Conservation (phyloP, 179 eudicot genomes). For the Carnegiea gigantea region DNA sequence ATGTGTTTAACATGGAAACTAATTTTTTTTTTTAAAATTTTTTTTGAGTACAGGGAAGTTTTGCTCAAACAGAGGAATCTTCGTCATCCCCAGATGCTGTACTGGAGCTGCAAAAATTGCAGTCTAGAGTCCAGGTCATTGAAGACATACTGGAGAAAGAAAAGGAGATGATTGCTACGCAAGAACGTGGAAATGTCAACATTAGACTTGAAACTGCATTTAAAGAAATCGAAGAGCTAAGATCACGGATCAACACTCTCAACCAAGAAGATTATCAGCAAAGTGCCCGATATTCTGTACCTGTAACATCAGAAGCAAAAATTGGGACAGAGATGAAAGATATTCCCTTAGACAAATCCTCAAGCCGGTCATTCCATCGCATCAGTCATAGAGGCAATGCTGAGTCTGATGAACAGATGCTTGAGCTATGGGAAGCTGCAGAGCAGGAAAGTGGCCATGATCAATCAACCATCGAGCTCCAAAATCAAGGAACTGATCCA, state of each 20-base stretch:
- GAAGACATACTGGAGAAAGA: constrained; percentile 53
- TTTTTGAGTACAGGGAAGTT: constrained; percentile 10
- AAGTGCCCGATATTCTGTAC: constrained; percentile 31
- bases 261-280: constrained; percentile 25
- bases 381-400: constrained; percentile 43
- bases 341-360: constrained; percentile 77
- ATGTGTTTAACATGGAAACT: neutral
- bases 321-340: constrained; percentile 68
- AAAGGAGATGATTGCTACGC: constrained; percentile 33
- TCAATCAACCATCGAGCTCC: constrained; percentile 32
- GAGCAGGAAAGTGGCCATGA: constrained; percentile 37
- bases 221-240: constrained; percentile 48
- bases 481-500: constrained; percentile 33
- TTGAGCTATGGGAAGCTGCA: constrained; percentile 79
- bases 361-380: constrained; percentile 40
- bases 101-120: constrained; percentile 58
- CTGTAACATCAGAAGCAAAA: constrained; percentile 44
- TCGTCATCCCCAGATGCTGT: constrained; percentile 32
- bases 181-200: constrained; percentile 32
- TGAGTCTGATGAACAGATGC: constrained; percentile 67
- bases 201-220: constrained; percentile 38
- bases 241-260: constrained; percentile 34
- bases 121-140: constrained; percentile 60
- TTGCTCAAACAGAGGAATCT: constrained; percentile 22
- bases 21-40: neutral